Evolutionary conservation across 176 grass and related monocot species (phyloP).

Genomic region (Echinochloa phyllopogon): DNA sequence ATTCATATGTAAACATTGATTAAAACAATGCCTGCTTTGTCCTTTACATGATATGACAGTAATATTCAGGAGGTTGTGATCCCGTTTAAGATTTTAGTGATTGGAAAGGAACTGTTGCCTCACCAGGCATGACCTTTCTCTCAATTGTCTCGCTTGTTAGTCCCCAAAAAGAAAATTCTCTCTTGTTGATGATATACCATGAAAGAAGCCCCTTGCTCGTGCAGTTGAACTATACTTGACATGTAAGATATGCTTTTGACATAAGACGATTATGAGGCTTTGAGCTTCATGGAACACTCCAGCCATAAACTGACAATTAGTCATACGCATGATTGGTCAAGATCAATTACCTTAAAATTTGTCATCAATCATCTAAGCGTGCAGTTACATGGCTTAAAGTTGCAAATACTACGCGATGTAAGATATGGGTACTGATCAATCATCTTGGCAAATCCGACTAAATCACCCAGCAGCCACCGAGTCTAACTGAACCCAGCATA

Average conservation of each 20-base stretch:
- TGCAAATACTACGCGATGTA: no score
- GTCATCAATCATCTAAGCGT: background rate
- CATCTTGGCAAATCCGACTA: no score
- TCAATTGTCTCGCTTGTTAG: constrained; percentile 60
- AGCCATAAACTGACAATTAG: no score
- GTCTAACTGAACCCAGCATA: no score
- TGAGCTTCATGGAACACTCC: background rate
- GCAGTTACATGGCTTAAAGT: no score
- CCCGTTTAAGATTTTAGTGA: constrained; percentile 88
- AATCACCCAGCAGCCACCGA: no score
- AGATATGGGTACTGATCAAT: no score
- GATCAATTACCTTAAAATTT: background rate
- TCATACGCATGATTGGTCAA: no score
- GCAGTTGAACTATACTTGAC: constrained; percentile 89
- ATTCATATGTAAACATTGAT: constrained; percentile 16
- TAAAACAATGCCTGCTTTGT: constrained; percentile 17
- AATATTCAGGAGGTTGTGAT: constrained; percentile 97
- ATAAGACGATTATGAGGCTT: background rate
- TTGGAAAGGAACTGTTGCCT: constrained; percentile 73
- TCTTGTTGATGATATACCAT: constrained; percentile 78
- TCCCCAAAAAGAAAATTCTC: no score
- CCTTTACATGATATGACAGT: constrained; percentile 88
- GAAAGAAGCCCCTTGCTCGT: constrained; percentile 78
- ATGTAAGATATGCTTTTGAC: constrained; percentile 63
- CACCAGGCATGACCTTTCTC: constrained; percentile 89